A percentile compares a stretch with the other conserved stretches of the same genome.
Conservation (phyloP, 371 early-diverging fungal genomes). For the Mortierella polycephala region DNA sequence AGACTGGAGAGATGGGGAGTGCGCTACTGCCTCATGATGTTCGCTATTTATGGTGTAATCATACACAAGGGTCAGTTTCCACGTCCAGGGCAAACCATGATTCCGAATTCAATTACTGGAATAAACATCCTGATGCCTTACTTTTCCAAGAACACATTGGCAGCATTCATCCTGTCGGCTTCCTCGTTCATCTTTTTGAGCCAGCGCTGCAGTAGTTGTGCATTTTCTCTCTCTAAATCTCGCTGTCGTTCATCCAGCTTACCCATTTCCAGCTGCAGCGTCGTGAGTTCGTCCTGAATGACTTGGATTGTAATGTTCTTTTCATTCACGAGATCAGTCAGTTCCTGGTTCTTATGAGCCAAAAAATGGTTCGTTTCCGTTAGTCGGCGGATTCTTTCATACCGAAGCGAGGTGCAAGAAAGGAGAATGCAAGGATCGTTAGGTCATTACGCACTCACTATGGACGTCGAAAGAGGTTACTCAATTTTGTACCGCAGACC, state of each 20-base stretch:
- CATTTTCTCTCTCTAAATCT: slow-evolving; percentile 84
- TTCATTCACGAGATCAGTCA: slow-evolving; percentile 74
- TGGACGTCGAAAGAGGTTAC: not conserved
- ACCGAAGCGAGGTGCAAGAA: too few relatives aligned
- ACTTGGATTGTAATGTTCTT: slow-evolving; percentile 92
- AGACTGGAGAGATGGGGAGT: slow-evolving; percentile 23
- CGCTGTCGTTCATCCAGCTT: slow-evolving; percentile 85
- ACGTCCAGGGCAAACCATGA: not conserved
- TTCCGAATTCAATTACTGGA: not conserved
- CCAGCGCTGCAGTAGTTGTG: slow-evolving; percentile 89
- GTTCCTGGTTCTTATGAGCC: slow-evolving; percentile 61
- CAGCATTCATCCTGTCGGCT: slow-evolving; percentile 93
- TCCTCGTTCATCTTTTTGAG: slow-evolving; percentile 93
- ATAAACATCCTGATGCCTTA: slow-evolving; percentile 30
- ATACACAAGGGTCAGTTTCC: not conserved
- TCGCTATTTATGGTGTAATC: slow-evolving; percentile 19
- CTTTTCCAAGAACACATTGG: slow-evolving; percentile 86
- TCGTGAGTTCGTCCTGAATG: slow-evolving; percentile 92
- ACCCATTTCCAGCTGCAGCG: slow-evolving; percentile 89
- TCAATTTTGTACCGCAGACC: slow-evolving; percentile 1
- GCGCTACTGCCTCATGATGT: slow-evolving; percentile 19
- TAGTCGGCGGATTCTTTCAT: slow-evolving; percentile 61
- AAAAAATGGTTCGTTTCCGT: slow-evolving; percentile 56
- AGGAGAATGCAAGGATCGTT: too few relatives aligned
- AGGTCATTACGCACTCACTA: too few relatives aligned